phyloP scores from a whole-genome alignment of 176 grass and related monocot species.

The Hyparrhenia diplandra region DNA sequence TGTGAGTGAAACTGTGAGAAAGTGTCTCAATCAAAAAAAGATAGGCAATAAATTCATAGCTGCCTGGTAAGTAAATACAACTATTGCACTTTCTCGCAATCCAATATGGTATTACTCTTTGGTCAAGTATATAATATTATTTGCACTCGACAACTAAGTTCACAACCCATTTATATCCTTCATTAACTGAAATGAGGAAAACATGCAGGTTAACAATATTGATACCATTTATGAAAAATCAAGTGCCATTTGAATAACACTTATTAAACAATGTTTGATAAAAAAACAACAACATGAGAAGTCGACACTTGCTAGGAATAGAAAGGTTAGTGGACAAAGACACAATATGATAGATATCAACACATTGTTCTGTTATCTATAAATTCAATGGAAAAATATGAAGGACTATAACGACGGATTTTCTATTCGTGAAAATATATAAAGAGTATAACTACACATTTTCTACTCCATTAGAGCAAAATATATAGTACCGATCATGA shows the following conservation, averaged over 20 bases:
- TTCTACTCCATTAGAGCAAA: not conserved
- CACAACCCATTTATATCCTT: slow-evolving; percentile 18
- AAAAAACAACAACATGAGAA: not conserved
- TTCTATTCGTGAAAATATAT: no score
- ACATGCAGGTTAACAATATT: not conserved
- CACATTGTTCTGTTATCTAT: not conserved
- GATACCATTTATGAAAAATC: not conserved
- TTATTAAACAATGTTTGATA: no score
- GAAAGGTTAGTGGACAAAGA: not conserved
- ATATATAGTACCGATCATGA: not conserved
- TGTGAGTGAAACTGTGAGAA: slow-evolving; percentile 7
- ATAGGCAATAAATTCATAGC: slow-evolving; percentile 15
- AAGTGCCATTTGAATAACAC: not conserved
- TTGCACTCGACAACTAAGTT: no score
- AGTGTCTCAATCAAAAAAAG: slow-evolving; percentile 18
- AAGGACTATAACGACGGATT: no score
- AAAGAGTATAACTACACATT: not conserved
- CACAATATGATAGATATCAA: not conserved
- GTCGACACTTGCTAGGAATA: not conserved
- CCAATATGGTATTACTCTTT: no score
- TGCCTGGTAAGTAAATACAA: slow-evolving; percentile 25
- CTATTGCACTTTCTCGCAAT: not conserved
- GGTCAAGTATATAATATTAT: no score
- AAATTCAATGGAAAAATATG: not conserved
- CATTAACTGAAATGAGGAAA: slow-evolving; percentile 1